Evolutionary conservation across 257 asterid species (phyloP).

Genomic region (Solanum virginianum): DNA sequence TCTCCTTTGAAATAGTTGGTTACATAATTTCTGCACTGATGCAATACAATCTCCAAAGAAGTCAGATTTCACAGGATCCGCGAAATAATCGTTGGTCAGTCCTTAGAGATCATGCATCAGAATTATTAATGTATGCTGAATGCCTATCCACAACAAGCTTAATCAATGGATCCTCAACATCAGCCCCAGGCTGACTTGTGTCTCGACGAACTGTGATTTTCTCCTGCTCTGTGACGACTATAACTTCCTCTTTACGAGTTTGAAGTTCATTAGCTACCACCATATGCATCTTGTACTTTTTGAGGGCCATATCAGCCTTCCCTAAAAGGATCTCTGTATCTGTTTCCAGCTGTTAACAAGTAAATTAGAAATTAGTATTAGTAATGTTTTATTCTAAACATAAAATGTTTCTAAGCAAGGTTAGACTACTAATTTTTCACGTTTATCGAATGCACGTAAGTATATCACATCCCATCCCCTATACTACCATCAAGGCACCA

Average conservation of each 20-base stretch:
- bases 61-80: not conserved
- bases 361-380: not conserved
- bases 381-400: not conserved
- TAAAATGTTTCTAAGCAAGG: not conserved
- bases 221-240: slow-evolving; percentile 47
- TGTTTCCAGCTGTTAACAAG: slow-evolving; percentile 61
- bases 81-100: not conserved
- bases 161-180: slow-evolving; percentile 67
- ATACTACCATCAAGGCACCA: not conserved
- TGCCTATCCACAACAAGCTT: slow-evolving; percentile 54
- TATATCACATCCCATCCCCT: not conserved
- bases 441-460: not conserved
- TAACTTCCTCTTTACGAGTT: slow-evolving; percentile 85
- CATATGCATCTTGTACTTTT: slow-evolving; percentile 68
- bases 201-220: slow-evolving; percentile 46
- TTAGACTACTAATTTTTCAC: not conserved
- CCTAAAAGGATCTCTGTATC: slow-evolving; percentile 68
- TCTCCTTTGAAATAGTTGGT: not conserved
- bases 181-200: slow-evolving; percentile 33
- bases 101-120: slow-evolving; percentile 1
- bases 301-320: slow-evolving; percentile 72
- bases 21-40: not conserved
- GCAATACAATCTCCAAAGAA: not conserved
- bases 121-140: slow-evolving; percentile 32
- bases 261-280: slow-evolving; percentile 93